Base-by-base conservation (phyloP, 2,329 filamentous ascomycete species). In the Penicillium brevicompactum region DNA sequence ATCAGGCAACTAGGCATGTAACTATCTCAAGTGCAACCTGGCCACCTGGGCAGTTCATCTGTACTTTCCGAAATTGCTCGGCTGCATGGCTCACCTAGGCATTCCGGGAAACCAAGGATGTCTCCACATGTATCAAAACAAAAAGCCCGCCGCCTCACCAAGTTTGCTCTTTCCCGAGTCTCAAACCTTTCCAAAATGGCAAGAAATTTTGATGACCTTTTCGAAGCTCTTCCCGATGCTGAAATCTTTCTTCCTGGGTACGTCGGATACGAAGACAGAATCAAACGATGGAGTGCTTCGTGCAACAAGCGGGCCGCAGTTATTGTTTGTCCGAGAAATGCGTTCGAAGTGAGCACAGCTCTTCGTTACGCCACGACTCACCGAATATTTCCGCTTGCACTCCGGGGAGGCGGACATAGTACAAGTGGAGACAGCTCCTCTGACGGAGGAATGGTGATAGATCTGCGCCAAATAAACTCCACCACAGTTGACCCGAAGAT, bases 241-340 rank as follows among this genome's bases (percentile, higher is more conserved):
- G 45, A 47, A 18, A 47, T 47, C 6, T 47, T 24, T 13, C 31
- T 47, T 8, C 45, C 45, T 16, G 45, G 45, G 2, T 37, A 47
- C n/a, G 6, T 9, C 18, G 45, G 45, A 4, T 47, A 47, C 16
- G 31, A 47, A 22, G 45, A 38, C 10, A 22, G 31, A 24, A 11
- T 38, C 3, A 47, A 47, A 16, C 9, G 45, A 9, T 47, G 45
- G 45, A 47, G 45, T 44, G 49, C 42, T 10, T 41, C 41, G 18
- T 51, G 49, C 42, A 46, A 46, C 18, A 2, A 52, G 27, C 40
- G 53, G 44, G 51, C 46, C 71, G 50, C 50, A 3, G 16, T 53
- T 2, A 38, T 53, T 18, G 50, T 53, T 31, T 24, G 44, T 21
- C 50, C 50, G 24, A 41, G 24, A 6, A 46, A 27, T 27, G 44